A percentile compares a stretch with the other conserved stretches of the same genome.
phyloP scores from a whole-genome alignment of 345 rosid genomes.

The Euphorbia peplus region DNA sequence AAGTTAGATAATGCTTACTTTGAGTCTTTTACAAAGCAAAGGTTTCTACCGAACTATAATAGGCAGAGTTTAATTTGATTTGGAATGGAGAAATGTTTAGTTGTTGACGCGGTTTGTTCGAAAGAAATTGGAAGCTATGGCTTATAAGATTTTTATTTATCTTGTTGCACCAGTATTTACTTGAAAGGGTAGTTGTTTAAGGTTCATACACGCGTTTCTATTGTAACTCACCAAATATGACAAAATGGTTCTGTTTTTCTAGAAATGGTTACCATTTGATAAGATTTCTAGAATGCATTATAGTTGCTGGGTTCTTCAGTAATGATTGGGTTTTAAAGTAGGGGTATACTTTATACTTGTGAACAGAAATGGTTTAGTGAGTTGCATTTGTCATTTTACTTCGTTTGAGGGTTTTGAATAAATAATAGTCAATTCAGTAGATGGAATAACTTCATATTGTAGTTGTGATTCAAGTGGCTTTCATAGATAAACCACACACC shows the following conservation, averaged over 20 bases:
- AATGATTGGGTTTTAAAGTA: neutral
- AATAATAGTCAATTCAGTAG: neutral
- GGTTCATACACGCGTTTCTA: neutral
- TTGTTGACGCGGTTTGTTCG: neutral
- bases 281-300: neutral
- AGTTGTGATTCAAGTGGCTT: neutral
- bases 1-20: neutral
- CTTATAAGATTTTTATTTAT: neutral
- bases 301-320: conserved; percentile 1
- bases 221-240: neutral
- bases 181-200: neutral
- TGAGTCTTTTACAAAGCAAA: neutral
- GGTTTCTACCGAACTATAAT: neutral
- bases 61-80: neutral
- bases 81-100: conserved; percentile 3
- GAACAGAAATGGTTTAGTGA: neutral
- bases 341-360: neutral
- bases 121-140: neutral
- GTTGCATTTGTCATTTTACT: neutral
- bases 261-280: neutral
- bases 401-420: neutral
- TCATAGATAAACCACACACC: neutral
- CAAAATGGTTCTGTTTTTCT: neutral
- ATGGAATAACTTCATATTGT: neutral
- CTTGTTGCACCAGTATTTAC: neutral